Percentiles rank a stretch among this genome's conserved stretches.
phyloP scores from a whole-genome alignment of 345 rosid species.

The Gossypium turneri region DNA sequence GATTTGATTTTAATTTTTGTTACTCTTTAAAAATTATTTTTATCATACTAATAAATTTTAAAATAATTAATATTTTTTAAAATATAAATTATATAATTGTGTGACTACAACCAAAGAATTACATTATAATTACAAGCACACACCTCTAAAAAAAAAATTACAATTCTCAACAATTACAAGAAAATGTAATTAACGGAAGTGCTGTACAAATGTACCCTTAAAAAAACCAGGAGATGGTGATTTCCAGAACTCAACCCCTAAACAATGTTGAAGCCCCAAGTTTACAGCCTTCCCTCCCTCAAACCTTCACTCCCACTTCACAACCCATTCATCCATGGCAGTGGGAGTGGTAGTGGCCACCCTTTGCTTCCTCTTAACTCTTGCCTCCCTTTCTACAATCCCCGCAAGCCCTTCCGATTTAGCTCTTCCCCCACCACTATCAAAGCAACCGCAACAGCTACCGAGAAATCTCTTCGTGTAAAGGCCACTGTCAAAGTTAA shows the following conservation, averaged over 20 bases:
- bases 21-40: no score
- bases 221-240: not conserved
- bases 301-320: constrained; percentile 12
- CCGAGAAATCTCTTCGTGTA: constrained; percentile 13
- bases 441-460: not conserved
- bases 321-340: constrained; percentile 29
- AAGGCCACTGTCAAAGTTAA: constrained; percentile 38
- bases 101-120: no score
- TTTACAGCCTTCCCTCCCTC: not conserved
- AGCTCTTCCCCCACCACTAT: not conserved
- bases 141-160: no score
- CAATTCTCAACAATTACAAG: no score
- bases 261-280: constrained; percentile 33
- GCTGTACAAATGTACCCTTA: not conserved
- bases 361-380: constrained; percentile 8
- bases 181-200: no score
- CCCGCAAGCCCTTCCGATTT: not conserved
- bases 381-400: not conserved
- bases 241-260: not conserved
- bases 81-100: no score
- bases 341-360: constrained; percentile 14
- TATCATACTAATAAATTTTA: no score
- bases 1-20: no score
- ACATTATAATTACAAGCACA: no score
- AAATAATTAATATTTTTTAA: no score